A percentile compares a stretch with the other conserved stretches of the same genome.
Evolutionary conservation across 441 rosid genomes (phyloP).

Genomic region (Eugenia klotzschiana): DNA sequence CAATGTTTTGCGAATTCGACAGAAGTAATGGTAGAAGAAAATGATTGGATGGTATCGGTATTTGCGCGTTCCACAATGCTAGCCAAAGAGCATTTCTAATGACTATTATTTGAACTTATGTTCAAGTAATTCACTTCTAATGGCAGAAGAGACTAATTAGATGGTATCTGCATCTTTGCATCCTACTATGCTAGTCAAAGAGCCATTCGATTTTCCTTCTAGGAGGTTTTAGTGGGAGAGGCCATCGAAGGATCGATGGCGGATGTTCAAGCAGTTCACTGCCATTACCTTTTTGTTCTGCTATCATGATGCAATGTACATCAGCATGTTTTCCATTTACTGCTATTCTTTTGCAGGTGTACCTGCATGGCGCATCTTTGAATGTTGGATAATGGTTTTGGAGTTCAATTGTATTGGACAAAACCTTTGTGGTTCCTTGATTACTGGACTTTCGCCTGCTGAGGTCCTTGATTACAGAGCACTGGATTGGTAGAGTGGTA

Average conservation of each 20-base stretch:
- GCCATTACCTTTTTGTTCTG: not conserved
- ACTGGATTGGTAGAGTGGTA: not conserved
- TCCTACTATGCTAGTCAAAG: not conserved
- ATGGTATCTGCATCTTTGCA: not conserved
- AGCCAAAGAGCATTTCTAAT: not conserved
- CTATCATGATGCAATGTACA: not conserved
- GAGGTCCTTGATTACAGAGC: not conserved
- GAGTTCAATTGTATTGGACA: not conserved
- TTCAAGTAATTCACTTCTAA: not conserved
- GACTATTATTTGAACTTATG: too few relatives aligned
- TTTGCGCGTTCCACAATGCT: not conserved
- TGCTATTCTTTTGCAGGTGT: not conserved
- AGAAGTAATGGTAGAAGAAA: not conserved
- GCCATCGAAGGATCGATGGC: too few relatives aligned
- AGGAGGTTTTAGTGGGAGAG: too few relatives aligned
- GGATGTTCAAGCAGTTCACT: not conserved
- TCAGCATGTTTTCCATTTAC: not conserved
- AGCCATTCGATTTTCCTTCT: not conserved
- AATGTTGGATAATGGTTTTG: not conserved
- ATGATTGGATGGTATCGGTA: not conserved
- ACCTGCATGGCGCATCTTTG: not conserved
- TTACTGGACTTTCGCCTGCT: not conserved
- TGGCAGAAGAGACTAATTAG: not conserved
- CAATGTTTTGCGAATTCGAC: not conserved
- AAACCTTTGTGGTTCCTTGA: not conserved